Evolutionary conservation across 2,329 filamentous ascomycete genomes (phyloP), one percentile per base, ranked within the genome.

Genomic region (Penicillium decumbens): DNA sequence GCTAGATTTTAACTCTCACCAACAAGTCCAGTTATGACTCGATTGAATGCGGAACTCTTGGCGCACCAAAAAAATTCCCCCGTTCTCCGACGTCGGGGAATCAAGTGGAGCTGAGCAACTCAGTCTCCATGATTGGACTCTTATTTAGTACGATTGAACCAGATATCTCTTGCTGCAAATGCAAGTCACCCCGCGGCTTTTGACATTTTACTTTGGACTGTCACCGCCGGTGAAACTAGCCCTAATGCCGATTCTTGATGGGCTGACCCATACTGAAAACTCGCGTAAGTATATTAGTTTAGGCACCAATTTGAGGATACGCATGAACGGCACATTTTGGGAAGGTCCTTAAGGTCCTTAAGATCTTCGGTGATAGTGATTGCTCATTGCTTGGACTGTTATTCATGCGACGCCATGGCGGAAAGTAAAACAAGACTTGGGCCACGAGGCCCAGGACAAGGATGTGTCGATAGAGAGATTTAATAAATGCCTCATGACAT

Each of bases 31-130:
- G 40, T 40, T 43, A 47, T 59, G 57, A 61, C 59, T 59, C 55
- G 47, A 56, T 59, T 53, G 47, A 56, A 40, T 58, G 51, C 50
- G 55, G 53, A 35, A 41, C 35, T 56, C 57, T 60, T 59, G 55
- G 59, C 57, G 41, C 43, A 51, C 42, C 47, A 35, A 52, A 57
- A 58, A 55, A 58, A 51, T 30, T 41, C 23, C 43, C 32, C 30
- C 37, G 32, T 51, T 18, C 15, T 55, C 58, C 57, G 59, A 60
- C 52, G 51, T 56, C 59, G 59, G 59, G 49, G 43, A 27, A 33
- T 23, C 47, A 29, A 51, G 57, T 57, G 53, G 55, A 47, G 47
- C 41, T 20, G 38, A 47, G 41, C 32, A 53, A 41, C 44, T 39
- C 28, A 30, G 10, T 29, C 12, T 37, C n/a, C 2, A 43, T 43